Evolutionary conservation across 352 stramenopile genomes (phyloP).

Genomic region (Proteromonas lacertae): DNA sequence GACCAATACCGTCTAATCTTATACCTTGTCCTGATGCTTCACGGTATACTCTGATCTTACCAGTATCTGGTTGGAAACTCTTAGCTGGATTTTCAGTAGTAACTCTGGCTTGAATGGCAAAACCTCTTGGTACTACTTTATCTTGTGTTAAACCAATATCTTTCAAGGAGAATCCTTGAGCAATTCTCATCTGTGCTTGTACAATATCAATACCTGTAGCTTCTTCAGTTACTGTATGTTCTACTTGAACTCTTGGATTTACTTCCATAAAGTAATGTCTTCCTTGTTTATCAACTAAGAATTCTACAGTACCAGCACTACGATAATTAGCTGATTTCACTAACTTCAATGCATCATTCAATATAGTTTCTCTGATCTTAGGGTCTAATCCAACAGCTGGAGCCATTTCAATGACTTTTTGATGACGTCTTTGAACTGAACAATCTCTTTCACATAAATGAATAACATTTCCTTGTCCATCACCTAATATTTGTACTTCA

Average conservation of each 20-base stretch:
- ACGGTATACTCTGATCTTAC: constrained; percentile 74
- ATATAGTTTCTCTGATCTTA: constrained; percentile 42
- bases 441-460: constrained; percentile 84
- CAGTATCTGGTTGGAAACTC: constrained; percentile 76
- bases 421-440: constrained; percentile 78
- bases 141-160: constrained; percentile 69
- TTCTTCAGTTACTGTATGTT: constrained; percentile 57
- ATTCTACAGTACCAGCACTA: constrained; percentile 88
- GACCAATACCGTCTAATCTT: constrained; percentile 65
- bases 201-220: constrained; percentile 78
- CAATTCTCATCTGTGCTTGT: constrained; percentile 71
- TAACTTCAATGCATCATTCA: constrained; percentile 52
- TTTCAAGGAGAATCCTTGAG: constrained; percentile 45
- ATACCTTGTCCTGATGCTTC: constrained; percentile 71
- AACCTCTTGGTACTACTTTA: constrained; percentile 44
- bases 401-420: constrained; percentile 52
- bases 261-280: constrained; percentile 90
- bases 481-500: constrained; percentile 80
- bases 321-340: constrained; percentile 56
- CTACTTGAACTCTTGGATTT: constrained; percentile 84
- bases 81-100: constrained; percentile 64
- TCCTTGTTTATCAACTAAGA: constrained; percentile 61
- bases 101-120: constrained; percentile 82
- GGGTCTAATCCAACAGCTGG: constrained; percentile 36
- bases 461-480: constrained; percentile 51